Evolutionary conservation across 257 asterid species (phyloP).

Genomic region (Solanum chmielewskii): DNA sequence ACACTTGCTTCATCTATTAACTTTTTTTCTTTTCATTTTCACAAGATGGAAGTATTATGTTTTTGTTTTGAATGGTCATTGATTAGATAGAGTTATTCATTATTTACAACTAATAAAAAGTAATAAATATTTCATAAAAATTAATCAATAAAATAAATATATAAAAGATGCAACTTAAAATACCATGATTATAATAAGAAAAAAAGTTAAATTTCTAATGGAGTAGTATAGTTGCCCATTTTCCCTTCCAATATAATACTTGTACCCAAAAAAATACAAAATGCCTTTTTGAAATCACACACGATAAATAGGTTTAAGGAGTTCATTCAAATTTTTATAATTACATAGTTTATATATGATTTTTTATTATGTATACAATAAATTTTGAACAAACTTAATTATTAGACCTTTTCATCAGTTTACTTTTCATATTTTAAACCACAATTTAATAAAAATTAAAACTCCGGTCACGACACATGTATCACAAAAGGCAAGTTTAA

Average conservation of each 20-base stretch:
- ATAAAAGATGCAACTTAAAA: too few relatives aligned
- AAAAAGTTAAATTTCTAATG: too few relatives aligned
- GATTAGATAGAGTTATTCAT: background rate
- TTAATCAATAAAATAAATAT: too few relatives aligned
- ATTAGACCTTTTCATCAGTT: too few relatives aligned
- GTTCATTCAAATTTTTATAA: background rate
- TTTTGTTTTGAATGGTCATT: background rate
- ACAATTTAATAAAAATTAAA: too few relatives aligned
- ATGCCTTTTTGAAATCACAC: background rate
- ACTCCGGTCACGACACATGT: background rate
- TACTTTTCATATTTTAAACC: too few relatives aligned
- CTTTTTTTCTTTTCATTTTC: too few relatives aligned
- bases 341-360: too few relatives aligned
- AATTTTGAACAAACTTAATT: background rate
- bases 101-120: too few relatives aligned
- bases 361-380: too few relatives aligned
- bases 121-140: too few relatives aligned
- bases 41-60: background rate
- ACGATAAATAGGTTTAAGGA: too few relatives aligned
- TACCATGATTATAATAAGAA: background rate
- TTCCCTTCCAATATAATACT: background rate
- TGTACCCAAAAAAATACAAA: background rate
- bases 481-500: background rate
- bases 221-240: background rate
- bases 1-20: background rate